A percentile compares a stretch with the other conserved stretches of the same genome.
Evolutionary conservation across 352 stramenopile genomes (phyloP).

Genomic region (Globisporangium perplexum): DNA sequence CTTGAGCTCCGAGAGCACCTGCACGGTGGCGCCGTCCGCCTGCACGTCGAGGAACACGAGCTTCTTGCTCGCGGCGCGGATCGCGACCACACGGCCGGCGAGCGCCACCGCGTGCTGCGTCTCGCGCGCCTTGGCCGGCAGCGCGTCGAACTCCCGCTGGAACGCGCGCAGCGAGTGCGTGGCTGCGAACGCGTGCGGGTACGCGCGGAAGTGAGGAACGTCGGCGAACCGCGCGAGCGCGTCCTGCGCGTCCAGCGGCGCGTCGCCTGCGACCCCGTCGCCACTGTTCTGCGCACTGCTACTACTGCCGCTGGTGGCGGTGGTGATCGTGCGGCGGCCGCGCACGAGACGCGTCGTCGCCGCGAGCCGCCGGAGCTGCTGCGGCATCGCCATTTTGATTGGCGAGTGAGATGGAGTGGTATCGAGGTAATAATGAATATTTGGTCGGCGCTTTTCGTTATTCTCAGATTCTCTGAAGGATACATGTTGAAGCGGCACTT

Average conservation of each 20-base stretch:
- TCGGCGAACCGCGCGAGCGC: constrained; percentile 55
- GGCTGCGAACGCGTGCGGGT: constrained; percentile 64
- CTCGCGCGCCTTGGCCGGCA: constrained; percentile 54
- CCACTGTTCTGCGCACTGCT: background rate
- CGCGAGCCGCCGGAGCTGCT: background rate
- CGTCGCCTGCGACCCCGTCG: background rate
- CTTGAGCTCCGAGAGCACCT: constrained; percentile 75
- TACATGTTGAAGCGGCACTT: background rate
- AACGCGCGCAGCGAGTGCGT: constrained; percentile 63
- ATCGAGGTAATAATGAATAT: no score
- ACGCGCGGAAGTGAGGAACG: constrained; percentile 45
- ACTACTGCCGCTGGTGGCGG: no score
- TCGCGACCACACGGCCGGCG: constrained; percentile 69
- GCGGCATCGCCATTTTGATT: background rate
- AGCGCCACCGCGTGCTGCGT: constrained; percentile 49
- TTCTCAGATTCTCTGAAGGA: background rate
- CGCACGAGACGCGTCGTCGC: background rate
- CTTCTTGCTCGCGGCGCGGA: constrained; percentile 78
- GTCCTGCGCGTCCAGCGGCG: constrained; percentile 13
- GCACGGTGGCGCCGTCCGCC: constrained; percentile 55
- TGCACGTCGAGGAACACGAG: constrained; percentile 76
- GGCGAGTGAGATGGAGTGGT: no score
- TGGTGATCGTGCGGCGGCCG: background rate
- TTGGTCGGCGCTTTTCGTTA: no score
- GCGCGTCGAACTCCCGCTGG: constrained; percentile 39